Percentiles rank a stretch among this genome's conserved stretches.
Conservation (phyloP, 2,329 filamentous ascomycete species). For the Macrophomina phaseolina region DNA sequence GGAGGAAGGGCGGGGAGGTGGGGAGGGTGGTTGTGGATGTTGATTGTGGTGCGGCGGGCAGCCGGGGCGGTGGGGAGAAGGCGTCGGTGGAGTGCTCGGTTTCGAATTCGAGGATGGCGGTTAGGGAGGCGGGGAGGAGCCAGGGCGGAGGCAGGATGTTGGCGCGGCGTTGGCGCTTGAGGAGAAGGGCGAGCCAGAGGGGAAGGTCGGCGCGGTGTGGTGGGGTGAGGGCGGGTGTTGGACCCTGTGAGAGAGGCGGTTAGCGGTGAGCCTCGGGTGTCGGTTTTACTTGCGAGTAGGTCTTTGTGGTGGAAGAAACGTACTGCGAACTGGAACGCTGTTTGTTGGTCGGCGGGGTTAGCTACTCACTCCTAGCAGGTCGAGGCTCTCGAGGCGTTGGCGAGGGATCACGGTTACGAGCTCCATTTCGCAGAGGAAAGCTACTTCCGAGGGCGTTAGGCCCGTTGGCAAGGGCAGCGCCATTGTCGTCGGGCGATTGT, state of each 20-base stretch:
- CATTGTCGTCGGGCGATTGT: conserved; percentile 49
- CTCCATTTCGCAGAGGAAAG: conserved; percentile 98
- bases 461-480: conserved; percentile 67
- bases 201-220: conserved; percentile 81
- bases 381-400: conserved; percentile 83
- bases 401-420: conserved; percentile 90
- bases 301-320: conserved; percentile 7
- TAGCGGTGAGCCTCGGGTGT: conserved; percentile 33
- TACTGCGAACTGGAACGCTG: conserved; percentile 20
- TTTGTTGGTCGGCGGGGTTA: conserved; percentile 32
- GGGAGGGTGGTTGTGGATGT: conserved; percentile 42
- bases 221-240: conserved; percentile 76
- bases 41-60: conserved; percentile 54
- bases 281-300: neutral
- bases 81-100: conserved; percentile 71
- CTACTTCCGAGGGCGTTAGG: conserved; percentile 84
- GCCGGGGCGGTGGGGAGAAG: conserved; percentile 78
- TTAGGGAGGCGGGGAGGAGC: conserved; percentile 78
- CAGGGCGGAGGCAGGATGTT: conserved; percentile 92
- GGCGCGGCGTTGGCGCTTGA: conserved; percentile 91
- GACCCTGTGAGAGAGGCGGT: conserved; percentile 64
- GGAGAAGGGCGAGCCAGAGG: conserved; percentile 91
- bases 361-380: conserved; percentile 78
- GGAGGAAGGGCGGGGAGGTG: conserved; percentile 74
- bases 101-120: conserved; percentile 79